Percentiles rank a stretch among this genome's conserved stretches.
phyloP scores from a whole-genome alignment of 306 rosid genomes.

The Pterocarpus santalinus region DNA sequence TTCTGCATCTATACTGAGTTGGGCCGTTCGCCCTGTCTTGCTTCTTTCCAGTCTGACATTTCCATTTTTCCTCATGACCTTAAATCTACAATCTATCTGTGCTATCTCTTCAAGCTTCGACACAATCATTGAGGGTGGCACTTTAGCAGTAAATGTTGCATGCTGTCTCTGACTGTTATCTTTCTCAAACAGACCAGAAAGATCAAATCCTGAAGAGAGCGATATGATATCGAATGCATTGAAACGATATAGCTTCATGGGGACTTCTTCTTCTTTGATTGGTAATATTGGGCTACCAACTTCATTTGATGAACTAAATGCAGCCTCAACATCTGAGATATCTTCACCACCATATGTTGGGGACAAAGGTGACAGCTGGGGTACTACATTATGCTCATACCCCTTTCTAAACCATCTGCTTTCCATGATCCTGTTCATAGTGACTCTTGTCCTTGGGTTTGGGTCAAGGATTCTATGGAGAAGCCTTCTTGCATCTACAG shows the following conservation, averaged over 20 bases:
- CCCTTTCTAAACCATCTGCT: conserved; percentile 70
- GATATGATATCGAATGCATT: conserved; percentile 85
- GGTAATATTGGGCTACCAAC: not conserved
- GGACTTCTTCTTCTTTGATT: not conserved
- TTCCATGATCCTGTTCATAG: conserved; percentile 54
- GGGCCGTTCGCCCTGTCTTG: conserved; percentile 59
- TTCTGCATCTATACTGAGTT: conserved; percentile 75
- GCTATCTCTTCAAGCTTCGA: conserved; percentile 76
- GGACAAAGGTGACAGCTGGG: conserved; percentile 26
- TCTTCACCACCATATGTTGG: not conserved
- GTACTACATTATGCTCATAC: conserved; percentile 44
- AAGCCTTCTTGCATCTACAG: conserved; percentile 60
- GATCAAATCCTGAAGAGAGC: conserved; percentile 72
- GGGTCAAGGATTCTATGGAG: conserved; percentile 68
- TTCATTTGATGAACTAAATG: conserved; percentile 39
- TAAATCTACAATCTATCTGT: conserved; percentile 55
- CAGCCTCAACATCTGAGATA: conserved; percentile 42
- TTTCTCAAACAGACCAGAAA: conserved; percentile 72
- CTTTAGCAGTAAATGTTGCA: conserved; percentile 54
- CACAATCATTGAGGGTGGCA: conserved; percentile 57
- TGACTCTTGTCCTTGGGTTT: conserved; percentile 61
- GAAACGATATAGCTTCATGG: conserved; percentile 52
- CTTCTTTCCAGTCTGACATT: conserved; percentile 62
- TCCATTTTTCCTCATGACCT: conserved; percentile 61
- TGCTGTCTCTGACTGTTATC: conserved; percentile 39